A percentile compares a stretch with the other conserved stretches of the same genome.
Evolutionary conservation across 2,329 filamentous ascomycete genomes (phyloP).

Genomic region (Alternaria gansuensis): DNA sequence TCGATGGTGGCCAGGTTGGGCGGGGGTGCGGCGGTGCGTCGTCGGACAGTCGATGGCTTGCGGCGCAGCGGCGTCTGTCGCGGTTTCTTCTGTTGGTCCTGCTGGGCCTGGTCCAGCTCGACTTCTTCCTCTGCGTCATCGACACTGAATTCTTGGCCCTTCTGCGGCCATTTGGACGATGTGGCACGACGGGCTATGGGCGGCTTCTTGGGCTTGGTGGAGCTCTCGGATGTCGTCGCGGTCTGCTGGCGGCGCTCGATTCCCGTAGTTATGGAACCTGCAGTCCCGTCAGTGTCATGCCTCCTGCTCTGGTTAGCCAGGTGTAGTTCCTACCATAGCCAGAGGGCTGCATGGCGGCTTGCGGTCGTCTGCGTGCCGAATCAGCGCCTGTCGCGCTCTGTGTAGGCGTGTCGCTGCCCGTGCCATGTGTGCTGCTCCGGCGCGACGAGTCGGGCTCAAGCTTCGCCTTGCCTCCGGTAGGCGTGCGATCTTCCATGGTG

Average conservation of each 20-base stretch:
- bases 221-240: conserved; percentile 31
- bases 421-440: conserved; percentile 40
- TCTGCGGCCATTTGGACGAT: conserved; percentile 76
- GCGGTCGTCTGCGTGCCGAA: conserved; percentile 43
- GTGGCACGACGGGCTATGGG: conserved; percentile 76
- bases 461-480: conserved; percentile 36
- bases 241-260: conserved; percentile 44
- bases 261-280: conserved; percentile 50
- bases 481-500: conserved; percentile 46
- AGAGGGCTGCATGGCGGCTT: conserved; percentile 39
- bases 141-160: conserved; percentile 86
- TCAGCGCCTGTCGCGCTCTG: conserved; percentile 35
- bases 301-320: conserved; percentile 2
- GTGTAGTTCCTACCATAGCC: conserved; percentile 46
- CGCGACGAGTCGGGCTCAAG: conserved; percentile 37
- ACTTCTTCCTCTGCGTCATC: conserved; percentile 88
- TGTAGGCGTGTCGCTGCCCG: conserved; percentile 33
- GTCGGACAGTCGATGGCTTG: conserved; percentile 61
- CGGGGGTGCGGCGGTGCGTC: conserved; percentile 58
- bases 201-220: conserved; percentile 70
- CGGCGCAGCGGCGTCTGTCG: conserved; percentile 56
- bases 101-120: conserved; percentile 68
- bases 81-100: conserved; percentile 39
- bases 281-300: conserved; percentile 14
- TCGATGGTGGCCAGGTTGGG: conserved; percentile 61